These are phyloP conservation scores for Trifolium fragiferum DNA, from an alignment of 306 rosid species.

Conservation along the genomic window DNA sequence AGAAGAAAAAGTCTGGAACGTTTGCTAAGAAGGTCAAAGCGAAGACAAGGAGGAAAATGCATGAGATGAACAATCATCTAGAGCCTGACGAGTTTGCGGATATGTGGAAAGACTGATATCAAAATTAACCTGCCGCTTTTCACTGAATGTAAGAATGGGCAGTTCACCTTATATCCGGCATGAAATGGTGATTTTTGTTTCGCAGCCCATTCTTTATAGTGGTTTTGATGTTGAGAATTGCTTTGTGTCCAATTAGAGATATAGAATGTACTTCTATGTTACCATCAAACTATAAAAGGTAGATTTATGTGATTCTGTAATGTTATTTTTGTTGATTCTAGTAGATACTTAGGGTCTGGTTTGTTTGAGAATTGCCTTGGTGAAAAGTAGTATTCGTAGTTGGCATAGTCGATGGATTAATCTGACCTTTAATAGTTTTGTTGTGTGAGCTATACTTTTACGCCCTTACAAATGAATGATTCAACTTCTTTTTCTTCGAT, in stretches of 20 bases:
- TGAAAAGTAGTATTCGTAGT: no score
- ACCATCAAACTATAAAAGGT: neutral
- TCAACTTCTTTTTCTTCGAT: no score
- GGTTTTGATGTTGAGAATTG: conserved; percentile 18
- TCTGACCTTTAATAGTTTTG: no score
- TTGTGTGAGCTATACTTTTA: no score
- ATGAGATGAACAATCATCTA: conserved; percentile 79
- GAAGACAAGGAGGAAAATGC: conserved; percentile 96
- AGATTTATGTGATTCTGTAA: neutral
- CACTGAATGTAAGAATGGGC: neutral
- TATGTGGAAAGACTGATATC: conserved; percentile 83
- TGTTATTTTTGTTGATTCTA: conserved; percentile 23
- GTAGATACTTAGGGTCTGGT: no score
- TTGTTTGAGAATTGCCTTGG: neutral
- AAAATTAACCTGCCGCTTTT: neutral
- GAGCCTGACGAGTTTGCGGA: conserved; percentile 94
- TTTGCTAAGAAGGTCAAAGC: conserved; percentile 96
- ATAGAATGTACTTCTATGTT: conserved; percentile 20
- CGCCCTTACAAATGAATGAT: no score
- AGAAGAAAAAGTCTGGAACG: conserved; percentile 78
- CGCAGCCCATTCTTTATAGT: neutral
- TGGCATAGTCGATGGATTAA: no score
- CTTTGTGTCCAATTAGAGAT: conserved; percentile 34
- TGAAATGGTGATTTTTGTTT: conserved; percentile 44
- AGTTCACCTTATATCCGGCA: conserved; percentile 36